Evolutionary conservation across 192 early-diverging fungal species (phyloP).

Genomic region (Dissophora ornata): DNA sequence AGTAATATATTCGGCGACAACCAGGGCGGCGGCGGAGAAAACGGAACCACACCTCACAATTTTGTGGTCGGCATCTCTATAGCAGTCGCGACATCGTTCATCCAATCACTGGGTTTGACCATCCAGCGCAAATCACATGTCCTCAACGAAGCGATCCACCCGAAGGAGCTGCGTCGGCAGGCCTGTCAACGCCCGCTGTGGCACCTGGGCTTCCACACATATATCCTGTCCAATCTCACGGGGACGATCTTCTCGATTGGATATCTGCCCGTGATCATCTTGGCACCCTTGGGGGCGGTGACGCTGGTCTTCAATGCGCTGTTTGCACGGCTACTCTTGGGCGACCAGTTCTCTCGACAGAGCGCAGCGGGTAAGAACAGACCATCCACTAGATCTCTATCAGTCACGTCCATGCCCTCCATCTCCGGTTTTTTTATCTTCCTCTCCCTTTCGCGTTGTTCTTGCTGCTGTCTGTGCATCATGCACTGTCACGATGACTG

Average conservation of each 20-base stretch:
- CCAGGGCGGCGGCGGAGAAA: background rate
- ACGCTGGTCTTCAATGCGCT: conserved; percentile 82
- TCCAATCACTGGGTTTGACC: conserved; percentile 80
- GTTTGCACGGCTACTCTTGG: conserved; percentile 73
- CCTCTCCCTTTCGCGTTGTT: too few relatives aligned
- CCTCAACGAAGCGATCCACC: conserved; percentile 64
- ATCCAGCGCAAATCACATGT: conserved; percentile 82
- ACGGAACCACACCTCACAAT: conserved; percentile 14
- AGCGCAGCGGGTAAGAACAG: conserved; percentile 60
- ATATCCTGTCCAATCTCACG: conserved; percentile 75
- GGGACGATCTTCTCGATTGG: conserved; percentile 80
- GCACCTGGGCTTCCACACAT: conserved; percentile 74
- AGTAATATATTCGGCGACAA: conserved; percentile 5
- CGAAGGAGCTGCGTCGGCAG: conserved; percentile 59
- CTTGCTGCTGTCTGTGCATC: too few relatives aligned
- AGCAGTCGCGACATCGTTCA: conserved; percentile 72
- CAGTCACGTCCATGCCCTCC: background rate
- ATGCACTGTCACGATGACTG: too few relatives aligned
- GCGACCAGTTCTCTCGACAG: conserved; percentile 70
- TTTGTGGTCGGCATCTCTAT: conserved; percentile 66
- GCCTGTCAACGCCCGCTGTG: conserved; percentile 70
- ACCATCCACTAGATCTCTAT: background rate
- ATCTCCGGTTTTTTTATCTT: background rate
- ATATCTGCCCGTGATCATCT: conserved; percentile 80
- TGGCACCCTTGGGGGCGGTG: conserved; percentile 80